Conservation (phyloP, 495 filamentous ascomycete species). For the Tuber brumale region DNA sequence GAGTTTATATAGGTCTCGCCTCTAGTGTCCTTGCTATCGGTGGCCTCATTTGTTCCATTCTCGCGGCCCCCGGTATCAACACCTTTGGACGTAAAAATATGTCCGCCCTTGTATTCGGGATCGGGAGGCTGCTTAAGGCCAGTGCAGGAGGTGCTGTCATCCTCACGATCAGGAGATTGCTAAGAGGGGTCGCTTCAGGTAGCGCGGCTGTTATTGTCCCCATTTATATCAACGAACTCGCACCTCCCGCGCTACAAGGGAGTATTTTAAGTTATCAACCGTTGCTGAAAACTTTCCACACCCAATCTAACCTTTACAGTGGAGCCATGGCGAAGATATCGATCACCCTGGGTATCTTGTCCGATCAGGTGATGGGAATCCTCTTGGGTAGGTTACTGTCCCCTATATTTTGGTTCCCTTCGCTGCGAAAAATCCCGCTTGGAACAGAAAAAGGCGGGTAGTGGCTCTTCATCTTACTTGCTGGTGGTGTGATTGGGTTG, state of each 20-base stretch:
- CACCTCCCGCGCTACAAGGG: no score
- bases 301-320: no score
- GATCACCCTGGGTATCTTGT: constrained; percentile 86
- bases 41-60: constrained; percentile 71
- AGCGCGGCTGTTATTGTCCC: no score
- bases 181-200: constrained; percentile 78
- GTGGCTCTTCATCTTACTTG: constrained; percentile 78
- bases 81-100: no score
- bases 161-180: constrained; percentile 65
- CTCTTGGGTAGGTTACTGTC: constrained; percentile 60
- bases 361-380: constrained; percentile 74
- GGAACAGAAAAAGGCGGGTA: constrained; percentile 47
- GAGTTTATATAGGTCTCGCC: constrained; percentile 49
- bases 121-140: constrained; percentile 69
- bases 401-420: not conserved
- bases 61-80: no score
- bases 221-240: no score
- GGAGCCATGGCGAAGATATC: no score
- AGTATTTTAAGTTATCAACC: constrained; percentile 22
- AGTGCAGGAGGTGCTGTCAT: constrained; percentile 58
- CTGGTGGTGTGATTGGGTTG: constrained; percentile 62
- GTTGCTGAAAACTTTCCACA: constrained; percentile 49
- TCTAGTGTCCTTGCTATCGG: constrained; percentile 92
- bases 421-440: constrained; percentile 5
- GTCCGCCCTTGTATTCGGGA: constrained; percentile 65